A percentile compares a stretch with the other conserved stretches of the same genome.
Evolutionary conservation across 805 yeast genomes (phyloP).

Genomic region (Candida cerambycidarum): DNA sequence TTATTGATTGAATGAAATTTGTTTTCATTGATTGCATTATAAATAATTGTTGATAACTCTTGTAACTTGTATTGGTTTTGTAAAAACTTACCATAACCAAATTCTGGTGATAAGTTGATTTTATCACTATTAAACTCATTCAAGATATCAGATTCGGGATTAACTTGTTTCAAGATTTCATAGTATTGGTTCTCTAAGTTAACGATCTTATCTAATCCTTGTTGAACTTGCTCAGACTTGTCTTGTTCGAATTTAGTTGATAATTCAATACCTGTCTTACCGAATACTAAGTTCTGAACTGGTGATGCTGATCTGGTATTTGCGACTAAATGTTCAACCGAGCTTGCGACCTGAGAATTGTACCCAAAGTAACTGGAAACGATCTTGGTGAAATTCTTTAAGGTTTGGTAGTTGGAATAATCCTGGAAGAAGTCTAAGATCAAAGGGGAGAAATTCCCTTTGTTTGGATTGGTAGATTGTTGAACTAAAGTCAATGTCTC

Average conservation of each 20-base stretch:
- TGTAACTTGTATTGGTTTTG: constrained; percentile 52
- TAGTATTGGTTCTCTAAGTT: constrained; percentile 73
- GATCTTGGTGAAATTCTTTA: constrained; percentile 48
- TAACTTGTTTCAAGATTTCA: constrained; percentile 71
- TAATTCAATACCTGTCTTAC: constrained; percentile 36
- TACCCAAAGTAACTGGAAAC: constrained; percentile 58
- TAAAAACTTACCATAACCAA: constrained; percentile 77
- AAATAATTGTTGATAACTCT: constrained; percentile 45
- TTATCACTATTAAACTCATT: constrained; percentile 54
- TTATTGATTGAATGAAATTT: constrained; percentile 45
- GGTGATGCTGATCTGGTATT: constrained; percentile 58
- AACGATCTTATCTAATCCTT: constrained; percentile 48
- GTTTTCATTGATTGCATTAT: constrained; percentile 45
- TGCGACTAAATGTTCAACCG: constrained; percentile 36
- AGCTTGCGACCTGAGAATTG: constrained; percentile 43
- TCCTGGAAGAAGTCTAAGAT: constrained; percentile 73
- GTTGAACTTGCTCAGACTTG: constrained; percentile 18
- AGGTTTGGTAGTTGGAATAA: constrained; percentile 45
- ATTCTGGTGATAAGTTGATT: constrained; percentile 66
- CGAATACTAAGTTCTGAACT: constrained; percentile 61
- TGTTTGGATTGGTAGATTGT: constrained; percentile 42
- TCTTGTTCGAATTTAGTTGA: constrained; percentile 29
- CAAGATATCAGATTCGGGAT: constrained; percentile 53
- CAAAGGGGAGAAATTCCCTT: constrained; percentile 58
- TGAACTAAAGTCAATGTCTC: constrained; percentile 62